These are phyloP conservation scores for Sporothrix protearum DNA, from an alignment of 2,329 filamentous ascomycete species.

Conservation along the genomic window DNA sequence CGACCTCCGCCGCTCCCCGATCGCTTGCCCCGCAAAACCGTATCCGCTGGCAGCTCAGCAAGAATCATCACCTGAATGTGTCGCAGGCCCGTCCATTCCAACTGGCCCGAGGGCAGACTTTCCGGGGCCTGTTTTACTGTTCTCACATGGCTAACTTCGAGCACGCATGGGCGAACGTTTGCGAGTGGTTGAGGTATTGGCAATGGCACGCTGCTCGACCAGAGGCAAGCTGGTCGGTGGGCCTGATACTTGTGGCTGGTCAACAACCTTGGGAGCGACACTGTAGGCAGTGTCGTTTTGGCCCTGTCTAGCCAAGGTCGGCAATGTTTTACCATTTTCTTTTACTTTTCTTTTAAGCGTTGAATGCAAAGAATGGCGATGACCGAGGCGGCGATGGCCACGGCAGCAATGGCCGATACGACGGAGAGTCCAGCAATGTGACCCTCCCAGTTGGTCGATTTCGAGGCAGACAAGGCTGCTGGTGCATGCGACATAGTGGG, in stretches of 20 bases:
- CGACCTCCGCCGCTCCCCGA: no score
- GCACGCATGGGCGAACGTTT: slow-evolving; percentile 4
- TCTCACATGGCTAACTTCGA: neutral
- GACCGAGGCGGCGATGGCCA: slow-evolving; percentile 9
- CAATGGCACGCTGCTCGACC: neutral
- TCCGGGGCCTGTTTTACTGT: neutral
- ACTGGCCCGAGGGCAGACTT: neutral
- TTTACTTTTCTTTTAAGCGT: no score
- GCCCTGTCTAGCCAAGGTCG: no score
- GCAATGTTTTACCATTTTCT: neutral
- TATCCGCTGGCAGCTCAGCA: neutral
- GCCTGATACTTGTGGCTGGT: neutral
- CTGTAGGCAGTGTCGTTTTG: neutral
- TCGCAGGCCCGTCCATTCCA: neutral
- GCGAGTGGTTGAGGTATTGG: neutral
- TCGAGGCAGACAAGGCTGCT: neutral
- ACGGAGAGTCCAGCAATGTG: slow-evolving; percentile 22
- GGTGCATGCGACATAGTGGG: neutral
- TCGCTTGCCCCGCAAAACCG: neutral
- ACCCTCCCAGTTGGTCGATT: neutral
- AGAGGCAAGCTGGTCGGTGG: neutral
- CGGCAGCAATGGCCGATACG: slow-evolving; percentile 19
- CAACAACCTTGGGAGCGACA: neutral
- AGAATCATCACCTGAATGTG: neutral
- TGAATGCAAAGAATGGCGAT: slow-evolving; percentile 8